Percentiles rank a stretch among this genome's conserved stretches.
phyloP scores from a whole-genome alignment of 2,329 filamentous ascomycete genomes.

The Celoporthe dispersa region DNA sequence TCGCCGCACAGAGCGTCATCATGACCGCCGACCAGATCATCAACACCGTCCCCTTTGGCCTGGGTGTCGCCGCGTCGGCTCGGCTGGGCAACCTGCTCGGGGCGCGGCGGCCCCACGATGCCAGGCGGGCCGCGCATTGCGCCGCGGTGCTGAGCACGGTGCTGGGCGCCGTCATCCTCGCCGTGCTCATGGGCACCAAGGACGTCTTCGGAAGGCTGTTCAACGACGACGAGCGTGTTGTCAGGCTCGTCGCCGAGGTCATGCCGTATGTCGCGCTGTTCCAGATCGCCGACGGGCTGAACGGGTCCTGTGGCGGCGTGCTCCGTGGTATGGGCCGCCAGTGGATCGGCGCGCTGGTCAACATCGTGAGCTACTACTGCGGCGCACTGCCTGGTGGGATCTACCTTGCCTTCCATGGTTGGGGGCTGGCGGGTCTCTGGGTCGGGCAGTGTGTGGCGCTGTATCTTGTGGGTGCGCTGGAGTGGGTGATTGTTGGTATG shows the following conservation, averaged over 20 bases:
- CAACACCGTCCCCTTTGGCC: conserved; percentile 84
- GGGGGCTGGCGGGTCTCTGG: conserved; percentile 82
- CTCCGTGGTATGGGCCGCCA: conserved; percentile 85
- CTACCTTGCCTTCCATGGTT: conserved; percentile 83
- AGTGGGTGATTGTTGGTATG: conserved; percentile 79
- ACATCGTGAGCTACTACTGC: conserved; percentile 82
- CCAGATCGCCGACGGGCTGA: conserved; percentile 87
- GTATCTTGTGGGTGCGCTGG: conserved; percentile 76
- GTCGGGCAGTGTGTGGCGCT: conserved; percentile 81
- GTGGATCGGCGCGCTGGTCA: conserved; percentile 82
- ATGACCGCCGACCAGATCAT: conserved; percentile 88
- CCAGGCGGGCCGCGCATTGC: conserved; percentile 73
- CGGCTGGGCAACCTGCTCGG: conserved; percentile 73
- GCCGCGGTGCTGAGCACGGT: conserved; percentile 75
- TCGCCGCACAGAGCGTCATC: conserved; percentile 85
- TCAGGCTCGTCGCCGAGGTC: conserved; percentile 73
- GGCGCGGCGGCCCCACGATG: conserved; percentile 50
- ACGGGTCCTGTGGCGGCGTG: conserved; percentile 81
- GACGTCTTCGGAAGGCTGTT: conserved; percentile 79
- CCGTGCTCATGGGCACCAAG: conserved; percentile 70
- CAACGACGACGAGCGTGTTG: conserved; percentile 75
- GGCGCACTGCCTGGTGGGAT: conserved; percentile 82
- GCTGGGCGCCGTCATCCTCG: conserved; percentile 69
- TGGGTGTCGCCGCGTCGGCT: conserved; percentile 79
- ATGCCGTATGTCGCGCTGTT: conserved; percentile 88